Base-by-base conservation (phyloP, 768 basidiomycete species). In the Mycena polygramma region DNA sequence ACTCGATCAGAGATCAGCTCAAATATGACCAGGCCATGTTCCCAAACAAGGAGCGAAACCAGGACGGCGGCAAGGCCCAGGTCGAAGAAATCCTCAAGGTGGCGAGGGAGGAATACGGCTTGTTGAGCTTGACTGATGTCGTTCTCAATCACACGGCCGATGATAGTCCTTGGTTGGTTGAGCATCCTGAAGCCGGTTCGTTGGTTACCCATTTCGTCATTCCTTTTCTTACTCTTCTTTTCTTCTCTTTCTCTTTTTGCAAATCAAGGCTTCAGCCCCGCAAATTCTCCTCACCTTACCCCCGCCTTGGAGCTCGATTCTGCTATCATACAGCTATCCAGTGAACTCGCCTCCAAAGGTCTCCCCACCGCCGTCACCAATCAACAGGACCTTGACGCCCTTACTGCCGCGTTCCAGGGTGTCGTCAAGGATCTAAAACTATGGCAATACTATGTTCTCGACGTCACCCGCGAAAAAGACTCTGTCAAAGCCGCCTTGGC, bases 111-210 rank as follows among this genome's bases (percentile, higher is more conserved):
- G 91, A 97, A 79, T 97, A 92, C 70, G 97, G 97, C 2, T 82
- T 99, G 52, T 85, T 98, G 67, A 94, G 91, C 74, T 79, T 99
- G 75, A 99, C 95, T 1, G 98, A 99, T 78, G 94, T 99, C 60
- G 98, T 99, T 7, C 88, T 98, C 65, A 99, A 99, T 79, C 98
- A 99, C 77, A 99, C 98, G 17, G 95, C 98, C 9, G 94, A 95
- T 77, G 95, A 99, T 77, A 96, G 92, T 72, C 85, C 90, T 20
- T 99, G 97, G 97, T 85, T 99, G 30, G 78, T 90, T 24, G 90
- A 97, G 8, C 98, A 99, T 79, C 98, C 98, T 1, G 98, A 99
- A 87, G 94, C 97, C 68, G 97, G 96, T 92, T 71, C 69, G 89
- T 78, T 7, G 66, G 10, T 41, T 41, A 55, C 45, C 30, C 30